These are phyloP conservation scores for Penicillium sp. DNA, from an alignment of 2,329 filamentous ascomycete genomes.

Conservation along the genomic window DNA sequence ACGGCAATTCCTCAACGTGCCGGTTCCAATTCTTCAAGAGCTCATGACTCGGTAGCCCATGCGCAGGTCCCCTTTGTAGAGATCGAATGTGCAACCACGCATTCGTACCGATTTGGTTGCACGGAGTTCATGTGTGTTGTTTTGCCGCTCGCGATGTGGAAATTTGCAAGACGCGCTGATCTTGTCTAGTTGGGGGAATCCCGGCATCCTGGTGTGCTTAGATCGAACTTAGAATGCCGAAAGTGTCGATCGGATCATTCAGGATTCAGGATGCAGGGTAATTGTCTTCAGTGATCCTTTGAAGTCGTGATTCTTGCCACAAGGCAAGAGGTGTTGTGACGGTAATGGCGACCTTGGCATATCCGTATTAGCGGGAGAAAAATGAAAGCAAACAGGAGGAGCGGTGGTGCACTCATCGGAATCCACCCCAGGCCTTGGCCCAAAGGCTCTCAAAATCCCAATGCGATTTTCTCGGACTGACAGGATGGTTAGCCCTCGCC, in stretches of 20 bases:
- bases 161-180: neutral
- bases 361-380: neutral
- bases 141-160: neutral
- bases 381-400: neutral
- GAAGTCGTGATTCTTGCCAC: neutral
- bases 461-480: neutral
- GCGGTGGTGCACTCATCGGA: neutral
- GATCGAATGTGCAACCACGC: no score
- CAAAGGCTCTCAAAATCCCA: neutral
- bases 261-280: neutral
- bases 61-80: neutral
- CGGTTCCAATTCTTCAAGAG: neutral
- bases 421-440: neutral
- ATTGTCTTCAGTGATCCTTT: neutral
- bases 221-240: conserved; percentile 1
- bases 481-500: neutral
- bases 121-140: neutral
- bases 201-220: neutral
- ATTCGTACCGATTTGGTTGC: neutral
- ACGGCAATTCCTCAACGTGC: neutral
- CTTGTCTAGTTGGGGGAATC: neutral
- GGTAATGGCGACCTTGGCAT: no score
- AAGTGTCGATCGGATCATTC: conserved; percentile 11
- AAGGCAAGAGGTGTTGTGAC: neutral
- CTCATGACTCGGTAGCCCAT: neutral